These are phyloP conservation scores for Diaporthe capsici DNA, from an alignment of 2,329 filamentous ascomycete species.

Conservation along the genomic window DNA sequence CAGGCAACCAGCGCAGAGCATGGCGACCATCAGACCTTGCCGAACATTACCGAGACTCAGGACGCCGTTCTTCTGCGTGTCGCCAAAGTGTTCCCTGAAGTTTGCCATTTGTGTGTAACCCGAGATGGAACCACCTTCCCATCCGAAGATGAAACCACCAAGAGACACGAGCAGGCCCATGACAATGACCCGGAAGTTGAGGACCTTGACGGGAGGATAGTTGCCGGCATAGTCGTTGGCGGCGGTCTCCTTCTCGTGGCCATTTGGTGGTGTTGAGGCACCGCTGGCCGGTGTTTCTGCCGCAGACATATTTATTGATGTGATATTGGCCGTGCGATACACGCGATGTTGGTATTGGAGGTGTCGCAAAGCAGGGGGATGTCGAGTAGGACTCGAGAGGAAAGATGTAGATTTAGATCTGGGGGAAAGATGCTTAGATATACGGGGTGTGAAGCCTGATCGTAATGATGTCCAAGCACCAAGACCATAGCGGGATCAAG, in stretches of 20 bases:
- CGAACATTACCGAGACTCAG: conserved; percentile 38
- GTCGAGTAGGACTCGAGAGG: not conserved
- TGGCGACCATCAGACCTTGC: conserved; percentile 40
- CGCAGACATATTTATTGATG: conserved; percentile 34
- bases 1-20: conserved; percentile 42
- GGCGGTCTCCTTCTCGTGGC: conserved; percentile 35
- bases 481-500: conserved; percentile 17
- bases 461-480: conserved; percentile 30
- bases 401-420: conserved; percentile 11
- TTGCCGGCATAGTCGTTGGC: not conserved
- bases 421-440: conserved; percentile 20
- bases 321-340: conserved; percentile 24
- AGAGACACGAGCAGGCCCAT: conserved; percentile 42
- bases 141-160: conserved; percentile 43
- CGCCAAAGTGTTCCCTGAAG: conserved; percentile 40
- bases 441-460: conserved; percentile 38
- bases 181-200: conserved; percentile 40
- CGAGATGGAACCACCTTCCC: conserved; percentile 42
- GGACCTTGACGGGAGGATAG: conserved; percentile 41
- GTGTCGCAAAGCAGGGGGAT: conserved; percentile 27
- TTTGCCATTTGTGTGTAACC: conserved; percentile 42
- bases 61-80: conserved; percentile 20
- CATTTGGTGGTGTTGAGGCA: conserved; percentile 39
- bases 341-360: conserved; percentile 23
- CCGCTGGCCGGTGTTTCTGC: conserved; percentile 39